Conservation (phyloP, 305 asterid genomes). For the Rubia tinctorum region DNA sequence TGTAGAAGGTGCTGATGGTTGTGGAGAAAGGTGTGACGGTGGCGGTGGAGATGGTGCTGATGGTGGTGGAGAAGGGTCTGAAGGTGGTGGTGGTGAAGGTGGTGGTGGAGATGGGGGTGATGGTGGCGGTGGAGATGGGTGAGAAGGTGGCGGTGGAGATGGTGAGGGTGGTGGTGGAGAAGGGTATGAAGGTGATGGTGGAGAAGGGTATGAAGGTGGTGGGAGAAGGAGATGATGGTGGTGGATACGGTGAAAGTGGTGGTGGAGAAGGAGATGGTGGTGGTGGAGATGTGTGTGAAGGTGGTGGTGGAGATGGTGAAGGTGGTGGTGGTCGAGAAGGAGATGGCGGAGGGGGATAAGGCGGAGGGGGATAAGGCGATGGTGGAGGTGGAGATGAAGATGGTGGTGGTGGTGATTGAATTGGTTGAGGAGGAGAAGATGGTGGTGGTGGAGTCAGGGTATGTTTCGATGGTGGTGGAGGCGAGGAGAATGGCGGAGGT, state of each 20-base stretch:
- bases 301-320: background rate
- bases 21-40: too few relatives aligned
- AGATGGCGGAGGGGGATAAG: background rate
- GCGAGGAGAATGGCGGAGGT: background rate
- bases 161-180: too few relatives aligned
- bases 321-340: background rate
- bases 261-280: background rate
- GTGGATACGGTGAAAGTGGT: too few relatives aligned
- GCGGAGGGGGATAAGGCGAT: background rate
- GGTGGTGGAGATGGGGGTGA: background rate
- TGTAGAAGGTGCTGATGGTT: too few relatives aligned
- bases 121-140: background rate
- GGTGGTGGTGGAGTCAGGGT: too few relatives aligned
- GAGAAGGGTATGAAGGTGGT: too few relatives aligned
- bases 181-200: too few relatives aligned
- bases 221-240: too few relatives aligned
- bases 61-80: background rate
- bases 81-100: background rate
- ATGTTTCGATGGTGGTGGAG: background rate
- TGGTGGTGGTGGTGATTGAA: background rate
- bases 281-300: background rate
- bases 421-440: background rate
- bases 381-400: background rate
- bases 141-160: background rate
- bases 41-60: too few relatives aligned